Base-by-base conservation (phyloP, 257 asterid species). In the Mitragyna speciosa region DNA sequence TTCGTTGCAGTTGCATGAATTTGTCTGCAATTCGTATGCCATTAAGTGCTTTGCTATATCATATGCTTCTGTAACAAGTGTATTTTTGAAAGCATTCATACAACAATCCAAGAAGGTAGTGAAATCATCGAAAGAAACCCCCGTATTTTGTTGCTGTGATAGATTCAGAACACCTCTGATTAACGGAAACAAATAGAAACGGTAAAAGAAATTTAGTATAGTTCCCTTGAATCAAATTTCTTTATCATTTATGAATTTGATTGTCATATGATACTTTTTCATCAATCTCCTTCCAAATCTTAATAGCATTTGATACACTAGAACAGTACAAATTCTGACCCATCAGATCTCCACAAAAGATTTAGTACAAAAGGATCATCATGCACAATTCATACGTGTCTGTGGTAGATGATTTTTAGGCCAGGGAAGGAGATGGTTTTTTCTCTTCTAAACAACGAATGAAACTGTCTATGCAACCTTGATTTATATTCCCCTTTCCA, bases 401-500 rank as follows among this genome's bases (percentile, higher is more conserved):
- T n/a, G n/a, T n/a, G n/a, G n/a, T n/a, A n/a, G n/a, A n/a, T 22
- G 75, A 31, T 67, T 11, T 30, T 77, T 31, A 56, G 52, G 51
- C 28, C 28, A 0, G 43, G 52, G 31, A 26, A 15, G 15, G 43
- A 39, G 51, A 22, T 75, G 47, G 69, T 76, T 65, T 89, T 76
- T 51, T 83, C 70, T 81, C 65, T 51, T 73, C 75, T 85, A 93
- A 85, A 47, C 80, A 84, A 77, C 75, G 71, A 73, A 88, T 76
- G 49, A 89, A 83, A 82, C 68, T 82, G 43, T 92, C 89, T 19
- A 93, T 73, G 48, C 66, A 87, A 28, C 28, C 26, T 51, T 78
- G 80, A 68, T 81, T 88, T 77, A 81, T 88, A 15, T 63, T 70
- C 63, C 56, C 19, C 75, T 85, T 88, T 39, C 97, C 97, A 75